Percentiles rank a stretch among this genome's conserved stretches.
Evolutionary conservation across 1,139 yeast genomes (phyloP).

Genomic region (Suhomyces atakaporum): DNA sequence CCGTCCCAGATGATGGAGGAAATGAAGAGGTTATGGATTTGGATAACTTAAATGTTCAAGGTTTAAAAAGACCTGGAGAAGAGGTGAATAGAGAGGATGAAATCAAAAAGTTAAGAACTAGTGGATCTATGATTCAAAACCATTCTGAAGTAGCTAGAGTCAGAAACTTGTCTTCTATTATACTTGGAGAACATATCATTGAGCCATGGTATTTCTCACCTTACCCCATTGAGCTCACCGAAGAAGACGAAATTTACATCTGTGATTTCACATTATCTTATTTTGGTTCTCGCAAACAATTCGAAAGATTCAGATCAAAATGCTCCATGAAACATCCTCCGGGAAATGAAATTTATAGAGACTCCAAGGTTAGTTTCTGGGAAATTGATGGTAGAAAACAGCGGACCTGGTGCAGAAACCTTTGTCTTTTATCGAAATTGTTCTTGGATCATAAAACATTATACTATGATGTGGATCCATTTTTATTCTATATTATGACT

Average conservation of each 20-base stretch:
- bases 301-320: slow-evolving; percentile 85
- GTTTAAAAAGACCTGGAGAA: slow-evolving; percentile 64
- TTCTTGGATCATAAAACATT: slow-evolving; percentile 94
- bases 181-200: slow-evolving; percentile 86
- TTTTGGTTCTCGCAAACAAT: slow-evolving; percentile 87
- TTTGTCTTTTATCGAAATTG: slow-evolving; percentile 83
- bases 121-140: slow-evolving; percentile 95
- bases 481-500: slow-evolving; percentile 93
- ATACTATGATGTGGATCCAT: slow-evolving; percentile 97
- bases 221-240: slow-evolving; percentile 91
- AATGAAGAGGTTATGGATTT: slow-evolving; percentile 78
- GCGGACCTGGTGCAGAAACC: slow-evolving; percentile 94
- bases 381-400: slow-evolving; percentile 97
- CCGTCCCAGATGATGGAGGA: slow-evolving; percentile 20
- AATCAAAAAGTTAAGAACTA: slow-evolving; percentile 83
- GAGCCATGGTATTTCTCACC: slow-evolving; percentile 99
- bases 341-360: slow-evolving; percentile 95
- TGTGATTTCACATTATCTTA: slow-evolving; percentile 90
- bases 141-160: slow-evolving; percentile 90
- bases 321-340: slow-evolving; percentile 94
- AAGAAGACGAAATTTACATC: slow-evolving; percentile 82
- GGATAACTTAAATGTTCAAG: slow-evolving; percentile 84
- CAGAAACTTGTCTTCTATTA: slow-evolving; percentile 72
- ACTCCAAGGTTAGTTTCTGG: slow-evolving; percentile 74
- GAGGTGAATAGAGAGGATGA: slow-evolving; percentile 86